Evolutionary conservation across 2,329 filamentous ascomycete genomes (phyloP).

Genomic region (Neopestalotiopsis rosae): DNA sequence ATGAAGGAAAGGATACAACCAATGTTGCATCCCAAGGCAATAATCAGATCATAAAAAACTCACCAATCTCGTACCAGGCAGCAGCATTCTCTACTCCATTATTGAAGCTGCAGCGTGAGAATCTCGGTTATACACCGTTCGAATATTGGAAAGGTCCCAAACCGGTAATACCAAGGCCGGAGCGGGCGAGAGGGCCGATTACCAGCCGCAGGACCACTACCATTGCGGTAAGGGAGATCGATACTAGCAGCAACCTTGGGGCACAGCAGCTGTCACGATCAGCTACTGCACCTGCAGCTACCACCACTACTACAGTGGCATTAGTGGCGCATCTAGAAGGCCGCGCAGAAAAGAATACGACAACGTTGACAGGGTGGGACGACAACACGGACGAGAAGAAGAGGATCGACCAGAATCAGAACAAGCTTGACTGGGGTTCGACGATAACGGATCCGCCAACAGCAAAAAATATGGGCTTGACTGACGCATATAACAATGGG

Average conservation of each 20-base stretch:
- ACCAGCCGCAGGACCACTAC: conserved; percentile 13
- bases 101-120: background rate
- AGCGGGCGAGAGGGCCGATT: conserved; percentile 6
- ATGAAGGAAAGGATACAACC: background rate
- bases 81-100: background rate
- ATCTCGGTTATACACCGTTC: conserved; percentile 21
- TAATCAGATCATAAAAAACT: background rate
- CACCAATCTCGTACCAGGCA: conserved; percentile 9
- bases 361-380: background rate
- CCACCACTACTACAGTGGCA: background rate
- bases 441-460: background rate
- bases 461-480: conserved; percentile 21
- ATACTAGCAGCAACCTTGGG: conserved; percentile 11
- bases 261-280: conserved; percentile 9
- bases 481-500: conserved; percentile 9
- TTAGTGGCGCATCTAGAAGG: conserved; percentile 6
- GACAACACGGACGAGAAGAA: background rate
- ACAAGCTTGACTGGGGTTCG: background rate
- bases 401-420: no score
- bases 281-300: background rate
- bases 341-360: conserved; percentile 12
- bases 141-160: conserved; percentile 25
- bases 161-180: conserved; percentile 15
- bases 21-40: background rate
- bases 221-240: conserved; percentile 16